A percentile compares a stretch with the other conserved stretches of the same genome.
These are phyloP conservation scores for Leptosphaerulina australis DNA, from an alignment of 2,329 filamentous ascomycete species.

Conservation along the genomic window DNA sequence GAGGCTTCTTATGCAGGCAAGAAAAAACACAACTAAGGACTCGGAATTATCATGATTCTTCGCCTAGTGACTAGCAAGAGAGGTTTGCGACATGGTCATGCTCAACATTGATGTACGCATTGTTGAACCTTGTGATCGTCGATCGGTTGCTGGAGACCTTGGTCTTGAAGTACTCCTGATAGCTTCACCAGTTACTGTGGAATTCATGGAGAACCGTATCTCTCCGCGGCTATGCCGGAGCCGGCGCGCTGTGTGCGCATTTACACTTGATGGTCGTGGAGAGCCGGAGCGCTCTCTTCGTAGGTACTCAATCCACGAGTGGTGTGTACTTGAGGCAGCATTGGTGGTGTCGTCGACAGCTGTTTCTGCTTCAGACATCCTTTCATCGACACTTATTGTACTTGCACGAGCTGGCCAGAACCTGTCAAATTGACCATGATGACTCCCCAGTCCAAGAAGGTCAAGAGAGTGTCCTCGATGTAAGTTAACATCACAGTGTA, in stretches of 20 bases:
- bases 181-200: not conserved
- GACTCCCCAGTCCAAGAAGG: not conserved
- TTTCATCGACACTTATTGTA: not conserved
- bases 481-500: not conserved
- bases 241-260: not conserved
- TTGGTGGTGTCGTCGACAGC: not conserved
- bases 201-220: not conserved
- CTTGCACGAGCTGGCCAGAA: not conserved
- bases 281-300: not conserved
- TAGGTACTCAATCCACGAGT: not conserved
- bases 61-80: not conserved
- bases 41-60: not conserved
- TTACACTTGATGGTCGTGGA: not conserved
- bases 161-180: not conserved
- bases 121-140: not conserved
- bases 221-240: not conserved
- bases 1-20: too few species aligned
- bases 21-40: too few species aligned
- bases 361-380: not conserved
- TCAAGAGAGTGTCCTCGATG: not conserved
- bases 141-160: not conserved
- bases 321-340: not conserved
- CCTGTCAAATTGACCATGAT: not conserved
- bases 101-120: not conserved
- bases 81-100: not conserved